A percentile compares a stretch with the other conserved stretches of the same genome.
These are phyloP conservation scores for Pezicula neosporulosa DNA, from an alignment of 2,329 filamentous ascomycete species.

Conservation along the genomic window DNA sequence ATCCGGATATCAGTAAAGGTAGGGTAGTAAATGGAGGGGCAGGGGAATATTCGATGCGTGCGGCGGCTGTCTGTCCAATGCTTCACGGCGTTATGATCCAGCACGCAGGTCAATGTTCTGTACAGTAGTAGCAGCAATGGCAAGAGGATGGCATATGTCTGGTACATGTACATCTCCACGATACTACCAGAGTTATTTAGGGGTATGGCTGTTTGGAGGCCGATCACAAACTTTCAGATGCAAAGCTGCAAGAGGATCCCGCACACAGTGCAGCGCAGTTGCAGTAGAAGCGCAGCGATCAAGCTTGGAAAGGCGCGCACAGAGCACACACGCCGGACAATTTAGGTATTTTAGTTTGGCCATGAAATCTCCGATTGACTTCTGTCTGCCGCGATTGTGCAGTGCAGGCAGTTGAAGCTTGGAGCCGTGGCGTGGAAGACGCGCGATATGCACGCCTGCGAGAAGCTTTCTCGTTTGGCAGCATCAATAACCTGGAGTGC, in stretches of 20 bases:
- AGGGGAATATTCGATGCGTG: neutral
- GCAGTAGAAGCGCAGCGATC: slow-evolving; percentile 11
- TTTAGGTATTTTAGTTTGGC: slow-evolving; percentile 6
- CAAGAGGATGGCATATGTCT: neutral
- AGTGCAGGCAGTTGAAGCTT: slow-evolving; percentile 8
- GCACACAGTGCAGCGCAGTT: slow-evolving; percentile 11
- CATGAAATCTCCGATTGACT: slow-evolving; percentile 24
- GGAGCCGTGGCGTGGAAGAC: neutral
- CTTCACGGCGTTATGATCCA: neutral
- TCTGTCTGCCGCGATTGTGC: slow-evolving; percentile 15
- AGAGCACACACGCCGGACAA: slow-evolving; percentile 18
- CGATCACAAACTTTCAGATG: slow-evolving; percentile 2
- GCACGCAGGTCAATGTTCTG: neutral
- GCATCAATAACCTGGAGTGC: slow-evolving; percentile 19
- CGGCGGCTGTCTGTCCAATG: slow-evolving; percentile 1
- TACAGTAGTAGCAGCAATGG: neutral
- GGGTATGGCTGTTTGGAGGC: neutral
- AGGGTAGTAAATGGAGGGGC: neutral
- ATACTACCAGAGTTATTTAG: neutral
- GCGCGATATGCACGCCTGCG: slow-evolving; percentile 14
- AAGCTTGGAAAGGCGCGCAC: slow-evolving; percentile 21
- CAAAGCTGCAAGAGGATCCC: slow-evolving; percentile 14
- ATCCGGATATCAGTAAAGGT: neutral
- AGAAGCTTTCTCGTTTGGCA: slow-evolving; percentile 15
- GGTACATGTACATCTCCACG: neutral